Evolutionary conservation across 73 alveolate genomes (phyloP), one percentile per base, ranked within the genome.

Genomic region (Paramecium sonneborni): DNA sequence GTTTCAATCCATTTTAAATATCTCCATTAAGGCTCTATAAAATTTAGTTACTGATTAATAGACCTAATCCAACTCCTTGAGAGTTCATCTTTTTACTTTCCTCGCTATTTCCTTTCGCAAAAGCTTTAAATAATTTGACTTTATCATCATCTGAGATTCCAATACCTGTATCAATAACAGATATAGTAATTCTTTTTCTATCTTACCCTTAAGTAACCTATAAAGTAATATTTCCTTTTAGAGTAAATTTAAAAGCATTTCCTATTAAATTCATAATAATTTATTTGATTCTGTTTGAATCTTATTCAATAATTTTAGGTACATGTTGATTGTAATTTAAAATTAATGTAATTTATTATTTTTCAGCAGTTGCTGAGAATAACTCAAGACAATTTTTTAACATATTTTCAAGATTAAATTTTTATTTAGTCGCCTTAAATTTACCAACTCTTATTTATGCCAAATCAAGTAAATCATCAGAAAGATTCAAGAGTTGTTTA

Each of bases 61-160:
- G 18, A 8, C 96, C 96, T 10, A 92, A 90, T 20, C 96, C 96
- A 44, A 89, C 93, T 0, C 96, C 96, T 88, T 84, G 4, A 26
- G 92, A 46, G 44, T 92, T 92, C 24, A 92, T 37, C 12, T 72
- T 48, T 6, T 86, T 62, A 20, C 92, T 88, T 15, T 74, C 57
- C 18, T 88, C 92, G 14, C 58, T 18, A 20, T 68, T 76, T 1
- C 44, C 69, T 67, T 92, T 92, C 3, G 94, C 96, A 72, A 92
- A 92, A 21, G 92, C 84, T 88, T 88, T 79, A 55, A 92, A 92
- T 5, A 92, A 26, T 52, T 88, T 58, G 9, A 21, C 79, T 21
- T 67, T 57, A 48, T 92, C 96, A 44, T 92, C 92, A 23, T 55
- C 85, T 46, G 46, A 37, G 10, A 92, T 89, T 0, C 96, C 96